These are phyloP conservation scores for Candida orba DNA, from an alignment of 805 yeast genomes.

Conservation along the genomic window DNA sequence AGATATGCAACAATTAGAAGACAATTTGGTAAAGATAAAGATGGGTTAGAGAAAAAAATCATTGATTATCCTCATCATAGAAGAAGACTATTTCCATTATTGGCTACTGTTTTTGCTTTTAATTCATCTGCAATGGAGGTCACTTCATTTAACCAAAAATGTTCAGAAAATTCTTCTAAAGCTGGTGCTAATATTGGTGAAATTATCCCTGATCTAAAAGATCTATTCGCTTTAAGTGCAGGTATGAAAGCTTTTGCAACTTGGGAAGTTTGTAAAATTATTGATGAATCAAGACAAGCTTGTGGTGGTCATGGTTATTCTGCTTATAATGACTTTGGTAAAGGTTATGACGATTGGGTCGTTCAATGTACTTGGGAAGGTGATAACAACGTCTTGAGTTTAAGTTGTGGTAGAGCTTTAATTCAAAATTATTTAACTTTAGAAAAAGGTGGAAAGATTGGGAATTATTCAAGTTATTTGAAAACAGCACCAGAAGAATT, in stretches of 20 bases:
- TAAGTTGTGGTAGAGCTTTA: slow-evolving; percentile 73
- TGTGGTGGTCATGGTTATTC: slow-evolving; percentile 97
- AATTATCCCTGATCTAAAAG: slow-evolving; percentile 59
- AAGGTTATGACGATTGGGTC: slow-evolving; percentile 83
- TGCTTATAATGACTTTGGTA: slow-evolving; percentile 81
- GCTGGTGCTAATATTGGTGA: slow-evolving; percentile 38
- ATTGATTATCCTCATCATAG: slow-evolving; percentile 58
- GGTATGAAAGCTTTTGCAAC: slow-evolving; percentile 84
- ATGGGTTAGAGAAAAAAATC: slow-evolving; percentile 33
- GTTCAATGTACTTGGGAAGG: slow-evolving; percentile 99
- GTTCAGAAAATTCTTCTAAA: slow-evolving; percentile 25
- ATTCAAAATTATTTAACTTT: slow-evolving; percentile 31
- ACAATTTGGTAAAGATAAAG: slow-evolving; percentile 51
- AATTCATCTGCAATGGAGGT: slow-evolving; percentile 47
- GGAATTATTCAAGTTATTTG: slow-evolving; percentile 25
- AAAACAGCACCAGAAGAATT: slow-evolving; percentile 6
- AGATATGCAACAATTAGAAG: slow-evolving; percentile 87
- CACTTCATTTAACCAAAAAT: slow-evolving; percentile 38
- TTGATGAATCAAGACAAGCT: slow-evolving; percentile 85
- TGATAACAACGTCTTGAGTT: slow-evolving; percentile 78
- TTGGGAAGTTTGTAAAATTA: slow-evolving; percentile 73
- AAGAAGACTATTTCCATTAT: slow-evolving; percentile 71
- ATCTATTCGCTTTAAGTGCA: slow-evolving; percentile 78
- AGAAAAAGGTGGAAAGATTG: slow-evolving; percentile 24
- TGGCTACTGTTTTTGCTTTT: slow-evolving; percentile 73